A percentile compares a stretch with the other conserved stretches of the same genome.
These are phyloP conservation scores for Chaetomium globosum DNA, from an alignment of 2,329 filamentous ascomycete species.

Conservation along the genomic window DNA sequence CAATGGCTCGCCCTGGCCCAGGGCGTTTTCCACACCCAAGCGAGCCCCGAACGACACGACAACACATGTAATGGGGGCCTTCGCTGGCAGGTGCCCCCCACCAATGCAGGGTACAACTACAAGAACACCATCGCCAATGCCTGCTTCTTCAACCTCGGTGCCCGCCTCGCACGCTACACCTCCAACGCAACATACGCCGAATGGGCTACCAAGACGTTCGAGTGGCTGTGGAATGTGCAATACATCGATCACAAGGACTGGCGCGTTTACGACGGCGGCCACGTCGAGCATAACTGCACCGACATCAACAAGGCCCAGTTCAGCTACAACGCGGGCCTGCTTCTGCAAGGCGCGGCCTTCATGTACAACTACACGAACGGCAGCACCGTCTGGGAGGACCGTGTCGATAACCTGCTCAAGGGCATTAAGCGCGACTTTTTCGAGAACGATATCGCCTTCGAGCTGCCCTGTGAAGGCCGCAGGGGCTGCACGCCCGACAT, in stretches of 20 bases:
- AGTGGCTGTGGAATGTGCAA: conserved; percentile 59
- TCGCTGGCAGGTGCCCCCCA: conserved; percentile 75
- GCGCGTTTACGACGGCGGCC: conserved; percentile 66
- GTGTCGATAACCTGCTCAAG: conserved; percentile 58
- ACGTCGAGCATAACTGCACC: conserved; percentile 61
- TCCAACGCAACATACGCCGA: conserved; percentile 65
- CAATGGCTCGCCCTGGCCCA: conserved; percentile 69
- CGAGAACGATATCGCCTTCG: conserved; percentile 62
- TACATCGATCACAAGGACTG: conserved; percentile 60
- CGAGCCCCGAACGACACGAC: conserved; percentile 63
- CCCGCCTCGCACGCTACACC: conserved; percentile 73
- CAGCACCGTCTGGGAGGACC: conserved; percentile 54
- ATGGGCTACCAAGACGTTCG: conserved; percentile 63
- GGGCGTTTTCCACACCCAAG: conserved; percentile 68
- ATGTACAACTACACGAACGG: conserved; percentile 69
- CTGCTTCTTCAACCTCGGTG: conserved; percentile 65
- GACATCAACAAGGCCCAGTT: conserved; percentile 65
- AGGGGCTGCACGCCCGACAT: conserved; percentile 70
- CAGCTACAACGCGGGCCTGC: conserved; percentile 66
- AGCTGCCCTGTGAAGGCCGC: conserved; percentile 64
- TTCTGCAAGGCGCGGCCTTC: conserved; percentile 65
- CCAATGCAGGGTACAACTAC: conserved; percentile 76
- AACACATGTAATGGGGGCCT: conserved; percentile 68
- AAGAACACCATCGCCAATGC: conserved; percentile 55
- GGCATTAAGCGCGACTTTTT: conserved; percentile 57